Conservation (phyloP, 306 rosid genomes). For the Cucurbita moschata region DNA sequence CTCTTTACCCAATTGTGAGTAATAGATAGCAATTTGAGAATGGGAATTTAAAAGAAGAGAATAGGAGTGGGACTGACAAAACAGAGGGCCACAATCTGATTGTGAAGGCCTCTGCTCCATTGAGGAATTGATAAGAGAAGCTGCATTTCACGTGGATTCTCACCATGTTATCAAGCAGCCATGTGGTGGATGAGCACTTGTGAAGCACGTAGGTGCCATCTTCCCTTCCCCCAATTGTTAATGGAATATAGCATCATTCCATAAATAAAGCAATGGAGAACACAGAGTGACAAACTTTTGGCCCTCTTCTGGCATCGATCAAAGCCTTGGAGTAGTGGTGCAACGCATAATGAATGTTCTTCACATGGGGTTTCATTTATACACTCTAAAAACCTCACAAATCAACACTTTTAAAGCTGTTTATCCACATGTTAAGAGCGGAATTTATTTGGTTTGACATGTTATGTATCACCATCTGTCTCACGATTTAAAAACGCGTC, state of each 20-base stretch:
- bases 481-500: no score
- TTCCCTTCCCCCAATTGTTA: background rate
- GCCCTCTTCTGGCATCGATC: background rate
- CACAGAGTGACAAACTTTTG: background rate
- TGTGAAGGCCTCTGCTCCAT: background rate
- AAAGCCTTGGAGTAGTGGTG: background rate
- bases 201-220: background rate
- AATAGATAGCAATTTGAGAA: background rate
- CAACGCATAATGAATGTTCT: background rate
- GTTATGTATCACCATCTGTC: no score
- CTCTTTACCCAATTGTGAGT: background rate
- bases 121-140: background rate
- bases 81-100: background rate
- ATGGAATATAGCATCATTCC: background rate
- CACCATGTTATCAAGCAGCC: background rate
- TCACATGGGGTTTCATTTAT: background rate
- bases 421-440: no score
- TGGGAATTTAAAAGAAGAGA: background rate
- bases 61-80: background rate
- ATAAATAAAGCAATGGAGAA: background rate
- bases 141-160: slow-evolving; percentile 6
- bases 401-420: no score
- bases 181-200: background rate
- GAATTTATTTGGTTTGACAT: no score
- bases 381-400: background rate